These are phyloP conservation scores for Trichosporon faecale DNA, from an alignment of 1,284 basidiomycete genomes.

Conservation along the genomic window DNA sequence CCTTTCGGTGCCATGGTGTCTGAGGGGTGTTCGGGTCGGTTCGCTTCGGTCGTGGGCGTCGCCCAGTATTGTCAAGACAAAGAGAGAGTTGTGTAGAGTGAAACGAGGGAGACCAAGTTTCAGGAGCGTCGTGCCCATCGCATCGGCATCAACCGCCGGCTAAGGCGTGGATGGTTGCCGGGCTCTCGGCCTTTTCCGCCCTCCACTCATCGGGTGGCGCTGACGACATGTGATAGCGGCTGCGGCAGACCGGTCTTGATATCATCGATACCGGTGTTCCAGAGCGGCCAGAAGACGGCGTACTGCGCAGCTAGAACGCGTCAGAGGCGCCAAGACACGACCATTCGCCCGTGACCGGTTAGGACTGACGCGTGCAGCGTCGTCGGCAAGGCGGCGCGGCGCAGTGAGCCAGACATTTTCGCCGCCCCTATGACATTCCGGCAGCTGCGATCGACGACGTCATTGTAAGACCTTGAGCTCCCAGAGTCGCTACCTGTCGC, in stretches of 20 bases:
- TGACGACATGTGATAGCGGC: background rate
- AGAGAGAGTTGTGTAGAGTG: background rate
- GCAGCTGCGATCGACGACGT: constrained; percentile 6
- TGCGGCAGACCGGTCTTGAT: background rate
- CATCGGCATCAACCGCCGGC: background rate
- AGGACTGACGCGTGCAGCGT: too few species aligned
- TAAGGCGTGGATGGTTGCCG: background rate
- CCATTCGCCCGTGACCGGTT: background rate
- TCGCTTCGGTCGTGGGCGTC: background rate
- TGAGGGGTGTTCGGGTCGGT: background rate
- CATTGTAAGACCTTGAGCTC: background rate
- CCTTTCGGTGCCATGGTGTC: background rate
- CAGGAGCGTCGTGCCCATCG: background rate
- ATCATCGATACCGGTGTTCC: background rate
- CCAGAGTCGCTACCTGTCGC: background rate
- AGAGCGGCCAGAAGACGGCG: background rate
- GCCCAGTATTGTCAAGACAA: background rate
- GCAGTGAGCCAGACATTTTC: background rate
- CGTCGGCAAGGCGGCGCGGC: background rate
- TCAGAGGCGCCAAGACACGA: background rate
- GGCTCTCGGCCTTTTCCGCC: background rate
- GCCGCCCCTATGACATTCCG: background rate
- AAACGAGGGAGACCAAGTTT: background rate
- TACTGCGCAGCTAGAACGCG: background rate
- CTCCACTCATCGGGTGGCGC: background rate